phyloP scores from a whole-genome alignment of 805 yeast species.

The Metschnikowia cubensis region DNA sequence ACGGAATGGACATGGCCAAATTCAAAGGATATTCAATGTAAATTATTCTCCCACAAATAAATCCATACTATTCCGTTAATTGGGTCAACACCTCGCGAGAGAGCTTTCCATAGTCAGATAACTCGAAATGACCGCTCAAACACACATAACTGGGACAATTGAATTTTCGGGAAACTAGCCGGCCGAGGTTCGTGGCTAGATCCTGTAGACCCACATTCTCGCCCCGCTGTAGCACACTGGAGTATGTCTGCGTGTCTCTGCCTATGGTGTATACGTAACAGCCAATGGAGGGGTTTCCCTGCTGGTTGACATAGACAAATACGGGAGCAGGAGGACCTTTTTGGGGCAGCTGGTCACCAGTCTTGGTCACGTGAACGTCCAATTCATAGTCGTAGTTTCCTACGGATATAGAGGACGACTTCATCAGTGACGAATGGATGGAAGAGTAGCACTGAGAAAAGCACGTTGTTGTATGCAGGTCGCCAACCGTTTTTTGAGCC shows the following conservation, averaged over 20 bases:
- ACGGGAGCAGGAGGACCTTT: slow-evolving; percentile 20
- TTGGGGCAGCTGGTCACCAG: not conserved
- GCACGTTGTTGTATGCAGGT: not conserved
- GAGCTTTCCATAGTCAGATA: slow-evolving; percentile 14
- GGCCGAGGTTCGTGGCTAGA: slow-evolving; percentile 40
- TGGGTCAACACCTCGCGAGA: slow-evolving; percentile 10
- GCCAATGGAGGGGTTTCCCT: slow-evolving; percentile 31
- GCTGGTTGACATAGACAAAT: slow-evolving; percentile 28
- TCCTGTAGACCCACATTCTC: slow-evolving; percentile 40
- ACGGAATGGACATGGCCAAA: not conserved
- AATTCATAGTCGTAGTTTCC: slow-evolving; percentile 15
- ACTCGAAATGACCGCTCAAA: slow-evolving; percentile 36
- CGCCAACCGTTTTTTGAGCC: no score
- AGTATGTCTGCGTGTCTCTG: slow-evolving; percentile 25
- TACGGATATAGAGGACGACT: slow-evolving; percentile 8
- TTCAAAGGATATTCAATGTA: no score
- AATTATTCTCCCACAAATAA: no score
- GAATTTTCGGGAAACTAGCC: slow-evolving; percentile 37
- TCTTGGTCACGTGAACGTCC: slow-evolving; percentile 8
- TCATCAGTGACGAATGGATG: slow-evolving; percentile 7
- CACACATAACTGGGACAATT: slow-evolving; percentile 43
- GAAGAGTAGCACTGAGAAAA: not conserved
- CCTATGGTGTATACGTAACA: slow-evolving; percentile 43
- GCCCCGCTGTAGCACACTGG: slow-evolving; percentile 43
- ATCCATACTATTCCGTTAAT: not conserved